These are phyloP conservation scores for Leccinum rimulosum DNA, from an alignment of 768 basidiomycete genomes.

Conservation along the genomic window DNA sequence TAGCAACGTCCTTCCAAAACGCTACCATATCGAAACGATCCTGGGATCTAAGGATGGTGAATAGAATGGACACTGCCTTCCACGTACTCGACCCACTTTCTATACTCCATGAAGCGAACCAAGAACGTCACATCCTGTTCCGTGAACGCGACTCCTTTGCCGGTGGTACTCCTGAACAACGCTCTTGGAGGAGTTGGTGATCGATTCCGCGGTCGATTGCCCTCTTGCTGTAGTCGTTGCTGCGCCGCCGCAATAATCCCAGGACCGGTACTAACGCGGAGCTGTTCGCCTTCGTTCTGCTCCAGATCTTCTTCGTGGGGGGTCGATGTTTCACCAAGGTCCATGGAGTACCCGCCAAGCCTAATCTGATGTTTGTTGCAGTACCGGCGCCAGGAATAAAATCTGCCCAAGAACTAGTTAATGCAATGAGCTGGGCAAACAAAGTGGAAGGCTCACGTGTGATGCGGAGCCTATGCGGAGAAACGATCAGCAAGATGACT, in stretches of 20 bases:
- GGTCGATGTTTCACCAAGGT: constrained; percentile 48
- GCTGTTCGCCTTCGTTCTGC: constrained; percentile 41
- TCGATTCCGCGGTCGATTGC: constrained; percentile 46
- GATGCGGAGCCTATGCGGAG: constrained; percentile 69
- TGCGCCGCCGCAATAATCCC: constrained; percentile 46
- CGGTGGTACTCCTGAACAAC: constrained; percentile 80
- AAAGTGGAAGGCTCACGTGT: constrained; percentile 55
- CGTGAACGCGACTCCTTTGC: constrained; percentile 88
- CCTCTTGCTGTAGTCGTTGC: constrained; percentile 39
- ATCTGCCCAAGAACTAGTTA: constrained; percentile 41
- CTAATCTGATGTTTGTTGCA: constrained; percentile 93
- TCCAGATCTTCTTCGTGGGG: constrained; percentile 44
- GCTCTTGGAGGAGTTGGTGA: constrained; percentile 82
- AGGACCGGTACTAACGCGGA: constrained; percentile 37
- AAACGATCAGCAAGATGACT: constrained; percentile 5
- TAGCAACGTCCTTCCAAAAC: constrained; percentile 77
- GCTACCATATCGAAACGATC: constrained; percentile 70
- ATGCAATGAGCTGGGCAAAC: background rate
- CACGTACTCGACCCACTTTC: constrained; percentile 50
- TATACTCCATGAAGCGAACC: constrained; percentile 72
- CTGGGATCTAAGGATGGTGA: constrained; percentile 41
- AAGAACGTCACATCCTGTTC: constrained; percentile 78
- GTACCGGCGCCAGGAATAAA: constrained; percentile 89
- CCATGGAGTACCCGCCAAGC: constrained; percentile 84
- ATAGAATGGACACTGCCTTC: background rate